These are phyloP conservation scores for Carex sylvatica DNA, from an alignment of 202 grass and related monocot genomes.

Conservation along the genomic window DNA sequence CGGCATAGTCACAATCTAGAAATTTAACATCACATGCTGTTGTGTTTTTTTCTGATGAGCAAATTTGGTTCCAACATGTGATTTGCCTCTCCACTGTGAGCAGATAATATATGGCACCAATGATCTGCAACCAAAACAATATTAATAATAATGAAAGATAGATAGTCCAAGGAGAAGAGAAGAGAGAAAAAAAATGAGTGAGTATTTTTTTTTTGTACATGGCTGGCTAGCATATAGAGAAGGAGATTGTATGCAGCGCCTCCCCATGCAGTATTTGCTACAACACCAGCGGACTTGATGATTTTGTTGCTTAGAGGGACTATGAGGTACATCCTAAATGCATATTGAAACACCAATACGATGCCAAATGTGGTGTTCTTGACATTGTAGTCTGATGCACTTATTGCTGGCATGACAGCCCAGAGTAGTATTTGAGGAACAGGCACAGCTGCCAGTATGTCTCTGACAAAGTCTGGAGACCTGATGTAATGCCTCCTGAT, in stretches of 20 bases:
- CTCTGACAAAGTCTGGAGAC: slow-evolving; percentile 56
- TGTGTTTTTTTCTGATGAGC: slow-evolving; percentile 12
- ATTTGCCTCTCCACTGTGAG: slow-evolving; percentile 78
- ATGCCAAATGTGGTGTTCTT: slow-evolving; percentile 58
- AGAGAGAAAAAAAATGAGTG: too few species aligned
- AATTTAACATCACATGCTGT: slow-evolving; percentile 35
- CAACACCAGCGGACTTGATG: slow-evolving; percentile 76
- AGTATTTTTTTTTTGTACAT: slow-evolving; percentile 45
- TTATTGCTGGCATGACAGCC: slow-evolving; percentile 64
- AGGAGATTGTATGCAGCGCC: slow-evolving; percentile 97
- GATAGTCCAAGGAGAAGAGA: too few species aligned
- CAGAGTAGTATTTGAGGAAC: slow-evolving; percentile 79
- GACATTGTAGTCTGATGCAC: slow-evolving; percentile 44
- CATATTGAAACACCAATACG: slow-evolving; percentile 70
- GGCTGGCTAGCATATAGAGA: slow-evolving; percentile 88
- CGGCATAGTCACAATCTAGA: slow-evolving; percentile 47
- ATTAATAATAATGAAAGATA: neutral
- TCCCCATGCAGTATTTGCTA: slow-evolving; percentile 84
- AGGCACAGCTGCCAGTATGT: slow-evolving; percentile 62
- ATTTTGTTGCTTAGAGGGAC: slow-evolving; percentile 71
- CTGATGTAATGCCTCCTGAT: slow-evolving; percentile 60
- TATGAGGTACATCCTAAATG: slow-evolving; percentile 74
- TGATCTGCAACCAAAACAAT: slow-evolving; percentile 48
- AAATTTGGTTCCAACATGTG: slow-evolving; percentile 79
- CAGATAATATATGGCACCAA: slow-evolving; percentile 79